Base-by-base conservation (phyloP, 768 basidiomycete genomes). In the Chlorophyllum brunneum region DNA sequence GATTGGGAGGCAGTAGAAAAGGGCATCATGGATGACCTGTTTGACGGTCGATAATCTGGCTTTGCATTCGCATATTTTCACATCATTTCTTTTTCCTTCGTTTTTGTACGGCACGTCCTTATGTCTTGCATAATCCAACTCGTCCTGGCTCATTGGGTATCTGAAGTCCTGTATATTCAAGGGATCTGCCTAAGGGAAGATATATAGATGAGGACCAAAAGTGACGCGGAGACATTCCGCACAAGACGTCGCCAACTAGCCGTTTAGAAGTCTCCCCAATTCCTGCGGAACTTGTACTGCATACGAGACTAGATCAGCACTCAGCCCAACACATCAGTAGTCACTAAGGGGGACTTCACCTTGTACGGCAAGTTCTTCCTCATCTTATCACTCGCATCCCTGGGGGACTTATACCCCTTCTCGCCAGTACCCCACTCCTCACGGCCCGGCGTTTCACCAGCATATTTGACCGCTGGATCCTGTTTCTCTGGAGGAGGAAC, bases 1-100 rank as follows among this genome's bases (percentile, higher is more conserved):
- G 95, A 98, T 63, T 95, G 92, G 93, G 85, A 83, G 27, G 84
- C 83, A 2, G 86, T 99, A 18, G 95, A 98, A 67, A 75, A 73
- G 40, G 82, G 85, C 4, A 66, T 99, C 40, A 70, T 88, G 67
- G 78, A 82, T 42, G 95, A 98, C 66, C 85, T 98, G 76, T 99
- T 98, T 63, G 94, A 98, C 56, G 82, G 83, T 51, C 78, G 83
- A 63, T 86, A 66, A 39, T 40, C 24, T 39, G 11, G 13, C 29
- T 26, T 8, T 51, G 10, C 50, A 23, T 42, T 34, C 11, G 22
- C 11, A 43, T 6, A 15, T 38, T n/a, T 34, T 7, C 22, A n/a
- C 47, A 38, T 48, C 22, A 20, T 40, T 31, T 23, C 27, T 2
- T 29, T 29, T 23, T n/a, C n/a, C n/a, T 30, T 5, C 15, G 30